Base-by-base conservation (phyloP, 2,329 filamentous ascomycete species). In the Xylaria multiplex region DNA sequence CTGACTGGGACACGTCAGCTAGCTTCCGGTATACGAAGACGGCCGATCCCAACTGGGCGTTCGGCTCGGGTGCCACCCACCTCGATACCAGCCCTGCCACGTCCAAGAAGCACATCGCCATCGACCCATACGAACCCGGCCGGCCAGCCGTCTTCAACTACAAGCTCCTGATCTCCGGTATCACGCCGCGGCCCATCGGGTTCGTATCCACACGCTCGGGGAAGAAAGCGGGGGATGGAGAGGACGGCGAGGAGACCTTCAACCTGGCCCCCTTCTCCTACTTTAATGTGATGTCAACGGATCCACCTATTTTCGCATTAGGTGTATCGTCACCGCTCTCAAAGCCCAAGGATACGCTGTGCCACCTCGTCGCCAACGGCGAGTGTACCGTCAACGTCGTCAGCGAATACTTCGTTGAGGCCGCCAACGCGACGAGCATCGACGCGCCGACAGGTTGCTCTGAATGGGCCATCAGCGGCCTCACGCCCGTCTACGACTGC, bases 221-320 rank as follows among this genome's bases (percentile, higher is more conserved):
- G 13, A 40, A 14, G 13, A 13, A 13, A 13, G 11, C 14, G 13
- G 46, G 35, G 2, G 11, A 24, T 5, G 37, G n/a, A 13, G 57
- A 4, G 24, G 72, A 79, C 3, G 90, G 93, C 73, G 92, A 91
- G 24, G 79, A 74, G 40, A 83, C 69, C 70, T 83, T 76, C 16
- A 98, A 97, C 79, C 84, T 97, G 2, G 93, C 94, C 0, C 94
- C 93, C 0, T 97, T 96, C 79, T 91, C 88, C 75, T 97, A 96
- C 82, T 93, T 93, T 77, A 91, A 93, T 77, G 79, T 97, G 68
- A 84, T 97, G 71, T 89, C 88, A 78, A 91, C 96, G 77, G 94
- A 97, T 76, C 95, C 94, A 4, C 94, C 94, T 0, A 82, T 96
- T 49, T 96, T 97, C 78, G 85, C 88, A 8, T 81, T 89, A 32